Percentiles rank a stretch among this genome's conserved stretches.
Conservation (phyloP, 257 asterid species). For the Lycium ferocissimum region DNA sequence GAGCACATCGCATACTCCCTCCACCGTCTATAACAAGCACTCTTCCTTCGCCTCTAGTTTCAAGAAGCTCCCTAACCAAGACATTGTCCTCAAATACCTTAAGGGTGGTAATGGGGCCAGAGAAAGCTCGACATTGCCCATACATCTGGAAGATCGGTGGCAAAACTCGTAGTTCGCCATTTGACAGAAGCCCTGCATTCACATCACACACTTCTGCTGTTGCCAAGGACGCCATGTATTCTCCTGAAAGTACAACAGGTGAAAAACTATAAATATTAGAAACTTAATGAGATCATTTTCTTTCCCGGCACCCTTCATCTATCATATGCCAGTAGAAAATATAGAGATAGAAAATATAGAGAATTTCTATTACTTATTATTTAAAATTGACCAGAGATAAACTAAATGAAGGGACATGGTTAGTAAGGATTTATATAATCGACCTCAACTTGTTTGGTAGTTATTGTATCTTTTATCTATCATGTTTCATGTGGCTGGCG, state of each 20-base stretch:
- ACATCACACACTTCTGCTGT: constrained; percentile 88
- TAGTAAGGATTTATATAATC: background rate
- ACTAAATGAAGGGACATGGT: background rate
- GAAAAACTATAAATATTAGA: background rate
- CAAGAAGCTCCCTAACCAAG: constrained; percentile 73
- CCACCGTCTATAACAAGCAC: constrained; percentile 87
- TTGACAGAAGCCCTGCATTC: constrained; percentile 58
- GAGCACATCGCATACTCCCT: constrained; percentile 83
- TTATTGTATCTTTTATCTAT: background rate
- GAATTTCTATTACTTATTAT: no score
- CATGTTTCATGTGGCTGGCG: background rate
- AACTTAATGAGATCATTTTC: constrained; percentile 1
- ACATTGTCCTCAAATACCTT: constrained; percentile 89
- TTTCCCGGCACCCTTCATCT: background rate
- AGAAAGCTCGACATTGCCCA: constrained; percentile 70
- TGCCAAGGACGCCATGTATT: constrained; percentile 70
- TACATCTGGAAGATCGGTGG: constrained; percentile 79
- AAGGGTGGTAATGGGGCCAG: constrained; percentile 74
- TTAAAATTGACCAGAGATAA: background rate
- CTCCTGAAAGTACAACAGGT: constrained; percentile 24
- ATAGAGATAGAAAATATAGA: background rate
- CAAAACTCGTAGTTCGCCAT: constrained; percentile 72
- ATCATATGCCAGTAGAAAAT: background rate
- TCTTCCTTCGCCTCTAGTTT: constrained; percentile 73
- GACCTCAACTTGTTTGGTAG: background rate